Conservation (phyloP, 2,329 filamentous ascomycete genomes). For the Volutella citrinella region DNA sequence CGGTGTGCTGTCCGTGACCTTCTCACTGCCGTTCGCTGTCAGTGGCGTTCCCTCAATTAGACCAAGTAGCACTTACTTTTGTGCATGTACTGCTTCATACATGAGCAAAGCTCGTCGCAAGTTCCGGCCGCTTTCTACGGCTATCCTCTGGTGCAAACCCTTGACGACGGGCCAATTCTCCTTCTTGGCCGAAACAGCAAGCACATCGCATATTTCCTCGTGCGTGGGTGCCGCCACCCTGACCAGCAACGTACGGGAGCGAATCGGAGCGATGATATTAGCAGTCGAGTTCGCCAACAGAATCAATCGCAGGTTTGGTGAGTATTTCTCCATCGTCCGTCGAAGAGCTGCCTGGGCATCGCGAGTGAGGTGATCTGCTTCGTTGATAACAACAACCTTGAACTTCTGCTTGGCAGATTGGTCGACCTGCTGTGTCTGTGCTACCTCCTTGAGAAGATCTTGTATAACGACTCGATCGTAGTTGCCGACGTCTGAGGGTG, state of each 20-base stretch:
- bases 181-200: slow-evolving; percentile 68
- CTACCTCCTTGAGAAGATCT: slow-evolving; percentile 94
- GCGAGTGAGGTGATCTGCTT: slow-evolving; percentile 88
- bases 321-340: slow-evolving; percentile 99
- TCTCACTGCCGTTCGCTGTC: slow-evolving; percentile 63
- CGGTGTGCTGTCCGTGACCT: slow-evolving; percentile 78
- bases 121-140: slow-evolving; percentile 87
- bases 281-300: slow-evolving; percentile 93
- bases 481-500: slow-evolving; percentile 91
- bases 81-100: slow-evolving; percentile 95
- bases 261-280: slow-evolving; percentile 98
- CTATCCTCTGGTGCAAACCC: slow-evolving; percentile 79
- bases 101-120: slow-evolving; percentile 86
- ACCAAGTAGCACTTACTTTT: slow-evolving; percentile 67
- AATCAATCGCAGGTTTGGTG: slow-evolving; percentile 87
- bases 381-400: slow-evolving; percentile 99
- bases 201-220: slow-evolving; percentile 75
- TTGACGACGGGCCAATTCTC: slow-evolving; percentile 79
- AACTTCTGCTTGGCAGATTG: slow-evolving; percentile 85
- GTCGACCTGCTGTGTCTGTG: slow-evolving; percentile 99
- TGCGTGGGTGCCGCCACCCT: slow-evolving; percentile 87
- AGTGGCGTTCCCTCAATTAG: slow-evolving; percentile 18
- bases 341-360: slow-evolving; percentile 94
- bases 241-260: slow-evolving; percentile 86
- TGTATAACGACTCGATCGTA: slow-evolving; percentile 96